Conservation (phyloP, 140 eudicot species). For the Stevia rebaudiana region DNA sequence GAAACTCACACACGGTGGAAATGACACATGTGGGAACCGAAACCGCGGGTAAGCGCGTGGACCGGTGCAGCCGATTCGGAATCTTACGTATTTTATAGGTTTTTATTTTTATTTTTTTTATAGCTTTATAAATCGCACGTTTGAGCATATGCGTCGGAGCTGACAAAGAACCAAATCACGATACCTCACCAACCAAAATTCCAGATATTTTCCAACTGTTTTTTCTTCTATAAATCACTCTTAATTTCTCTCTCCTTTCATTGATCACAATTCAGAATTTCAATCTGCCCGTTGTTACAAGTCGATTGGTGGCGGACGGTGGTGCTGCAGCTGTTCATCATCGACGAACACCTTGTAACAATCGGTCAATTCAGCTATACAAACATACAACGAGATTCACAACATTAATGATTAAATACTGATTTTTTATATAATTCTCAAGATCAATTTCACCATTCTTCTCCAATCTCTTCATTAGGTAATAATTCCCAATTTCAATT, state of each 20-base stretch:
- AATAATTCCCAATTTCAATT: background rate
- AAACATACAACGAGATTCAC: conserved; percentile 26
- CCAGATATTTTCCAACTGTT: conserved; percentile 1
- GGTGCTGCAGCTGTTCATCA: conserved; percentile 14
- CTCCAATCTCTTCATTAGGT: conserved; percentile 20
- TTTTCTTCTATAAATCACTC: conserved; percentile 24
- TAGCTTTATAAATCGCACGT: conserved; percentile 22
- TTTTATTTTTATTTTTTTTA: no score
- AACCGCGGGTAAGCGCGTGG: conserved; percentile 22
- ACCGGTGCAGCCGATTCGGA: background rate
- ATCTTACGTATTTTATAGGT: background rate
- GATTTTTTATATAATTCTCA: conserved; percentile 15
- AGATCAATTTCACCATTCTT: conserved; percentile 29
- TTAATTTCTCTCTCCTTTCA: conserved; percentile 21
- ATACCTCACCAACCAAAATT: conserved; percentile 33
- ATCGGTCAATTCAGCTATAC: conserved; percentile 16
- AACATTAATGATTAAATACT: conserved; percentile 15
- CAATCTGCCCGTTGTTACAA: conserved; percentile 33
- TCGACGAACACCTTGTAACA: conserved; percentile 25
- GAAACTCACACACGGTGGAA: no score
- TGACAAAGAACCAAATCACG: conserved; percentile 28
- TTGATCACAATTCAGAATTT: background rate
- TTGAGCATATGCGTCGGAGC: conserved; percentile 34
- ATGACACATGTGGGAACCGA: conserved; percentile 1
- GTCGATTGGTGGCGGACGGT: conserved; percentile 25